These are phyloP conservation scores for Coniochaeta sp. DNA, from an alignment of 2,329 filamentous ascomycete species.

Conservation along the genomic window DNA sequence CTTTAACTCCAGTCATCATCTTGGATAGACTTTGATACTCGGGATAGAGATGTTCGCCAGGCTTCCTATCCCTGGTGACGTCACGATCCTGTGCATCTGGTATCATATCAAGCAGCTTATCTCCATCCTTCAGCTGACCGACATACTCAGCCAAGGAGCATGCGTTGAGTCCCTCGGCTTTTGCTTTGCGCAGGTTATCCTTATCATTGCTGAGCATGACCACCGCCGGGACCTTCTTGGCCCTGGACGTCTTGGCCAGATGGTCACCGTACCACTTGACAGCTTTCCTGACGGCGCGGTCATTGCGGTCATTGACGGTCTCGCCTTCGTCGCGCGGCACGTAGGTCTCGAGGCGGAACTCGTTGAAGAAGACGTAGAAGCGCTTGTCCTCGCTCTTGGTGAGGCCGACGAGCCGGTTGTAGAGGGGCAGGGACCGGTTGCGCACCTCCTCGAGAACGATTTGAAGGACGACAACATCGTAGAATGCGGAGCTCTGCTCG, in stretches of 20 bases:
- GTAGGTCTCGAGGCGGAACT: constrained; percentile 90
- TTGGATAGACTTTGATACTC: constrained; percentile 86
- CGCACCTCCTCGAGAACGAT: constrained; percentile 94
- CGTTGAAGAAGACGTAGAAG: constrained; percentile 99
- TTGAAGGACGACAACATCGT: constrained; percentile 94
- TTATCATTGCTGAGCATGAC: constrained; percentile 94
- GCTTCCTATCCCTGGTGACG: constrained; percentile 55
- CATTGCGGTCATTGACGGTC: constrained; percentile 93
- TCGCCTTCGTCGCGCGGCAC: constrained; percentile 68
- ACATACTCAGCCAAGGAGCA: constrained; percentile 71
- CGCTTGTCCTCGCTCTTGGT: constrained; percentile 95
- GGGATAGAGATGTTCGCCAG: constrained; percentile 67
- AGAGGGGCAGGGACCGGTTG: constrained; percentile 87
- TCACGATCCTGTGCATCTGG: constrained; percentile 67
- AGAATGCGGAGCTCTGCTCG: constrained; percentile 84
- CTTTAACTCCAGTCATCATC: constrained; percentile 89
- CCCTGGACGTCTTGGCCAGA: constrained; percentile 53
- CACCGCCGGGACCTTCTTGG: constrained; percentile 60
- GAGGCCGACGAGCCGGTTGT: constrained; percentile 83
- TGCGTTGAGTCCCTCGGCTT: constrained; percentile 63
- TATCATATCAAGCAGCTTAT: constrained; percentile 88
- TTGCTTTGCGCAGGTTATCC: constrained; percentile 78
- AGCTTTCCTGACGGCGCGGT: constrained; percentile 78
- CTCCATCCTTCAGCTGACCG: constrained; percentile 72
- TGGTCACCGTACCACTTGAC: constrained; percentile 89